phyloP scores from a whole-genome alignment of 2,329 filamentous ascomycete species.

The Paecilomyces sp. region DNA sequence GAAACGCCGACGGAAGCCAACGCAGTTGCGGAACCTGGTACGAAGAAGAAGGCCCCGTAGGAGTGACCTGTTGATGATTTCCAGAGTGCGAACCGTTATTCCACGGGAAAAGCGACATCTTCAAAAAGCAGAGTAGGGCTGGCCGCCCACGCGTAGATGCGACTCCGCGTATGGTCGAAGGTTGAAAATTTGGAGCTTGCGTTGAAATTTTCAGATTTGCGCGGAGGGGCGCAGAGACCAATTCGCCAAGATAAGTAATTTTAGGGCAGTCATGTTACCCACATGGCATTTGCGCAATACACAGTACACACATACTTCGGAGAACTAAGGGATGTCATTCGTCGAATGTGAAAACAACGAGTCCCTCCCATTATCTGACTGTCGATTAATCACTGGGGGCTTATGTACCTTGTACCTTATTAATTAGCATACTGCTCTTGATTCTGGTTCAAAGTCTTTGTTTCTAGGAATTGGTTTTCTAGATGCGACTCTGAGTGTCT shows the following conservation, averaged over 20 bases:
- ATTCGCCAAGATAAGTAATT: neutral
- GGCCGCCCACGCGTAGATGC: neutral
- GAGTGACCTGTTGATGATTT: no score
- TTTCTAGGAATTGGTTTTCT: no score
- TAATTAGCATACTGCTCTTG: no score
- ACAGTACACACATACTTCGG: neutral
- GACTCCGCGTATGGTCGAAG: neutral
- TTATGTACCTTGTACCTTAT: no score
- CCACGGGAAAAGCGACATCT: slow-evolving; percentile 1
- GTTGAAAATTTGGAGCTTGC: neutral
- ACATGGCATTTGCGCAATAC: neutral
- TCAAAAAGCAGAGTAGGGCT: neutral
- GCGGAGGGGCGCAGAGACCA: neutral
- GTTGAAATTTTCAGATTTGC: neutral
- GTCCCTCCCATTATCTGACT: no score
- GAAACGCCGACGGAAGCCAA: slow-evolving; percentile 18
- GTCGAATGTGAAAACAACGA: neutral
- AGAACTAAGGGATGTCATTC: no score
- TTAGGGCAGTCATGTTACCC: neutral
- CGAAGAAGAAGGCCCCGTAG: slow-evolving; percentile 4
- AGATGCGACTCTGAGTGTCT: no score
- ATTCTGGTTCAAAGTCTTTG: no score
- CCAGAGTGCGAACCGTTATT: neutral
- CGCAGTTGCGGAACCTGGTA: slow-evolving; percentile 17
- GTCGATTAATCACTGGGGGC: no score